Base-by-base conservation (phyloP, 352 stramenopile species). In the Stramenopiles sp. region DNA sequence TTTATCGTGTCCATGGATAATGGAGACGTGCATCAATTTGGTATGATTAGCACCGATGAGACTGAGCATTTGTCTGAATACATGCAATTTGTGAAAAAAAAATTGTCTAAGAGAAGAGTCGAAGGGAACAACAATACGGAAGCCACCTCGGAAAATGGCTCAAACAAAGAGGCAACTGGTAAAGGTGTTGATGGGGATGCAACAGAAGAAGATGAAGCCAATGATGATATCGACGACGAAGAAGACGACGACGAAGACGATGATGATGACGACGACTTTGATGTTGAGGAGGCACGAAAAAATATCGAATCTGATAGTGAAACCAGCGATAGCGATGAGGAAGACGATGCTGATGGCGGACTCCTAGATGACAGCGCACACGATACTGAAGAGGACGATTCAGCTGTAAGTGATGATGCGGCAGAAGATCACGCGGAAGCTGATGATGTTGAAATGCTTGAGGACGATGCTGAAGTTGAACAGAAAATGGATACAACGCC, bases 11-110 rank as follows among this genome's bases (percentile, higher is more conserved):
- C 71, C 4, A 78, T 78, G 71, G 71, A 78, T 33, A 14, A 78
- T 33, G 71, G 31, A 4, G 31, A 31, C 14, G 71, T 78, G 30
- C 71, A 78, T 78, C 30, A 78, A 78, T 78, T 78, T 78, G 30
- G 30, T 33, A 78, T 78, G 71, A 78, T 78, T 33, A 31, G 71
- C 8, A 33, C 71, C 22, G 71, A 78, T 31, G 71, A 78, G 22
- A 14, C 30, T 14, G 31, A 31, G 4, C 8, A 31, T 33, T 78
- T 78, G 22, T 4, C 4, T 31, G 30, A 4, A 31, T 78, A 78
- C 22, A 78, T 78, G 71, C 71, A 78, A 33, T 78, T 14, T 33
- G 31, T 78, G 4, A 33, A 31, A 33, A 78, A 78, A 4, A 78
- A 78, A 33, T 14, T 78, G 14, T 78, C 30, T 14, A 78, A 33